Conservation (phyloP, 192 early-diverging fungal species). For the Gaertneriomyces sp. region DNA sequence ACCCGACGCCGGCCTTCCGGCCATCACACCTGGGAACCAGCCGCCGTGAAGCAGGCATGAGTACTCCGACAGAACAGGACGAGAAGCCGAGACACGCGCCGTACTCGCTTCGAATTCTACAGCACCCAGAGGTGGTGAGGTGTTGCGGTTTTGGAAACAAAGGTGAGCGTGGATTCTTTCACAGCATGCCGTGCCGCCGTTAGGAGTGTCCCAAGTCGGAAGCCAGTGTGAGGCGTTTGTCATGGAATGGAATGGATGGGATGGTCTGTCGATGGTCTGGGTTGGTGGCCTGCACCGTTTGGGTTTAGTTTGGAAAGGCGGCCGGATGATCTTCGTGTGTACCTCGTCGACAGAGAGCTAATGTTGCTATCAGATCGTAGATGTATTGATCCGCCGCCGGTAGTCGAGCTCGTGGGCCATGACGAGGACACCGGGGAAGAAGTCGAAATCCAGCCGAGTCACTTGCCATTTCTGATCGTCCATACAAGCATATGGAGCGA, state of each 20-base stretch:
- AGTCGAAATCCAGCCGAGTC: background rate
- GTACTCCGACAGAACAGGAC: too few species aligned
- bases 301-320: too few species aligned
- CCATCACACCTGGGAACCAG: too few species aligned
- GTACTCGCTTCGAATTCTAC: constrained; percentile 3
- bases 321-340: background rate
- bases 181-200: too few species aligned
- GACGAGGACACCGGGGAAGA: background rate
- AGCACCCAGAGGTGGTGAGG: constrained; percentile 3
- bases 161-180: background rate
- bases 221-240: too few species aligned
- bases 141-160: constrained; percentile 15
- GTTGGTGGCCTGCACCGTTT: too few species aligned
- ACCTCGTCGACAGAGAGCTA: background rate
- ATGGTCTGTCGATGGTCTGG: too few species aligned
- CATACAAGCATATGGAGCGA: constrained; percentile 31
- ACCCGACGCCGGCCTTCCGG: too few species aligned
- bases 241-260: too few species aligned
- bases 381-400: constrained; percentile 3
- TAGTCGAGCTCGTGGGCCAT: constrained; percentile 1
- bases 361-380: background rate
- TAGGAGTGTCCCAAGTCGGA: too few species aligned
- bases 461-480: constrained; percentile 22
- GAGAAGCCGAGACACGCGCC: too few species aligned
- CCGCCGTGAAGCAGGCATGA: too few species aligned